A percentile compares a stretch with the other conserved stretches of the same genome.
phyloP scores from a whole-genome alignment of 768 basidiomycete species.

The Harrya chromipes region DNA sequence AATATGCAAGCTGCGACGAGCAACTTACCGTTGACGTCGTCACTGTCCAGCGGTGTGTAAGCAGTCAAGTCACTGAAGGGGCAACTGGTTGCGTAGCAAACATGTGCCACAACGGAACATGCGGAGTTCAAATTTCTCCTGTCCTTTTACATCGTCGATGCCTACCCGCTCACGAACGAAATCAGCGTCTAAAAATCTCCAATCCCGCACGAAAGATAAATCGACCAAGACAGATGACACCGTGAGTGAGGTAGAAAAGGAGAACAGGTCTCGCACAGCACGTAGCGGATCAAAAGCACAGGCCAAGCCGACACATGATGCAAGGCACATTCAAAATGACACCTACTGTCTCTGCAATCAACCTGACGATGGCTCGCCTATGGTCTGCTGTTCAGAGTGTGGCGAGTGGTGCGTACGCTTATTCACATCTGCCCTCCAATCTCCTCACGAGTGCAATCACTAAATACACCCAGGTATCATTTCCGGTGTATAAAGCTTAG shows the following conservation, averaged over 20 bases:
- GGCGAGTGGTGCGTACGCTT: slow-evolving; percentile 56
- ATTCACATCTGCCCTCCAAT: neutral
- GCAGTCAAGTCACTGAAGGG: too few species aligned
- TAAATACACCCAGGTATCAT: slow-evolving; percentile 64
- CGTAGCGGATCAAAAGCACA: slow-evolving; percentile 24
- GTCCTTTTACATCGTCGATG: slow-evolving; percentile 35
- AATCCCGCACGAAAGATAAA: slow-evolving; percentile 20
- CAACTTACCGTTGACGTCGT: slow-evolving; percentile 4
- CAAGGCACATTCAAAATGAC: slow-evolving; percentile 18
- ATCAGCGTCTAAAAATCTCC: slow-evolving; percentile 23
- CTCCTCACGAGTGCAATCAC: slow-evolving; percentile 5
- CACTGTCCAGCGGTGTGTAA: neutral
- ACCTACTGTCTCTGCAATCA: slow-evolving; percentile 59
- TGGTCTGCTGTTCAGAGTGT: slow-evolving; percentile 74
- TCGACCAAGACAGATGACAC: slow-evolving; percentile 12
- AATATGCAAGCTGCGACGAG: neutral
- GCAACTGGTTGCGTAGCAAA: neutral
- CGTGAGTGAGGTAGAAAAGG: slow-evolving; percentile 30
- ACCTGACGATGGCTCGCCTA: slow-evolving; percentile 75
- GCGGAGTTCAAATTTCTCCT: slow-evolving; percentile 34
- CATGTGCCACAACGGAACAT: slow-evolving; percentile 23
- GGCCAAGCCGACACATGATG: slow-evolving; percentile 15
- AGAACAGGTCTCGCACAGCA: slow-evolving; percentile 24
- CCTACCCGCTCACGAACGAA: slow-evolving; percentile 46
- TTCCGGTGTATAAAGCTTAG: slow-evolving; percentile 70